Evolutionary conservation across 1,139 yeast genomes (phyloP).

Genomic region (Taphrina communis): DNA sequence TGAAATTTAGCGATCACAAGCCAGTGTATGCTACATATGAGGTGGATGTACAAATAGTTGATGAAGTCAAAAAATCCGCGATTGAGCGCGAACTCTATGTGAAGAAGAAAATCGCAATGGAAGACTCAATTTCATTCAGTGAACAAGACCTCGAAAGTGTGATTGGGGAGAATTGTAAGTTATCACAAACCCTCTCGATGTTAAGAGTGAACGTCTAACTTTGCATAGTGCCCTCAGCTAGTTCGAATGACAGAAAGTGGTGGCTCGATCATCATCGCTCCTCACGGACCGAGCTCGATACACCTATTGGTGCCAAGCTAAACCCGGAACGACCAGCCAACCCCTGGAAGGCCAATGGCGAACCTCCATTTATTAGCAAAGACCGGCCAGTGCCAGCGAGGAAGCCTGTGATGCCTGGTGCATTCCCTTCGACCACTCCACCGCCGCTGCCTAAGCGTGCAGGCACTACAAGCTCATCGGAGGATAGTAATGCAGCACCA

Average conservation of each 20-base stretch:
- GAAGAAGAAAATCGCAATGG: slow-evolving; percentile 52
- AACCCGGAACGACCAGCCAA: slow-evolving; percentile 73
- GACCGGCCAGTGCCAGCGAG: slow-evolving; percentile 22
- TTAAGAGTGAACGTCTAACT: no score
- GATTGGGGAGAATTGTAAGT: slow-evolving; percentile 33
- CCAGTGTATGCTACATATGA: slow-evolving; percentile 84
- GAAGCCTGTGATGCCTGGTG: slow-evolving; percentile 24
- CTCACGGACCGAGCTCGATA: slow-evolving; percentile 65
- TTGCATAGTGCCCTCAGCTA: slow-evolving; percentile 76
- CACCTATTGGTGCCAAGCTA: slow-evolving; percentile 55
- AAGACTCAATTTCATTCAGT: slow-evolving; percentile 52
- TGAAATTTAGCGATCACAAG: slow-evolving; percentile 86
- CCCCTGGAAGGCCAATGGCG: slow-evolving; percentile 64
- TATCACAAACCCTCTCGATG: neutral
- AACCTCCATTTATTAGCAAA: slow-evolving; percentile 54
- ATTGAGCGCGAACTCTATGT: slow-evolving; percentile 67
- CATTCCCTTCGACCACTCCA: slow-evolving; percentile 9
- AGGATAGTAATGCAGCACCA: slow-evolving; percentile 10
- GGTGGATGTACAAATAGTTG: slow-evolving; percentile 70
- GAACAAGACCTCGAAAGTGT: slow-evolving; percentile 46
- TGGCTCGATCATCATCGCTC: slow-evolving; percentile 83
- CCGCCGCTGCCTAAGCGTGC: slow-evolving; percentile 34
- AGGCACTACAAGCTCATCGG: slow-evolving; percentile 11
- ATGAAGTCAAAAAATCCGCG: slow-evolving; percentile 65
- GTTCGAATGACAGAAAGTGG: slow-evolving; percentile 83